Evolutionary conservation across 768 basidiomycete species (phyloP).

Genomic region (Fomitopsis serialis): DNA sequence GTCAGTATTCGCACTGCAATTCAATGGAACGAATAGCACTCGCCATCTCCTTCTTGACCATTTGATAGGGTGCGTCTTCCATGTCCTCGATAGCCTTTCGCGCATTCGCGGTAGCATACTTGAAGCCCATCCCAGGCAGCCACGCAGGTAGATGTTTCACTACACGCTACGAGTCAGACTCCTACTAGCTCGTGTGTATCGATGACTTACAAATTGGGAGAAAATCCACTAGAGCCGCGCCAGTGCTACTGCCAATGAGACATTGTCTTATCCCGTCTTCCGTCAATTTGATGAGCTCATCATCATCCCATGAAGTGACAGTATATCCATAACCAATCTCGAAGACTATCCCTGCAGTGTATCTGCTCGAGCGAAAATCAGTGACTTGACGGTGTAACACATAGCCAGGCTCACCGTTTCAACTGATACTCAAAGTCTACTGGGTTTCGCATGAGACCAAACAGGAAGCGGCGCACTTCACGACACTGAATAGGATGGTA

Average conservation of each 20-base stretch:
- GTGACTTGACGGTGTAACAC: neutral
- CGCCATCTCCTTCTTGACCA: slow-evolving; percentile 4
- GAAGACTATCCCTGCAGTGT: neutral
- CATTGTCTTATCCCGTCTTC: neutral
- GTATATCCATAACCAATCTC: neutral
- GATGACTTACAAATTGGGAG: neutral
- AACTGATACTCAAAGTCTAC: neutral
- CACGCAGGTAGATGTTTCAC: slow-evolving; percentile 3
- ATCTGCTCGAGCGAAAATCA: neutral
- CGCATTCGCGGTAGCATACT: neutral
- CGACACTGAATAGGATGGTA: neutral
- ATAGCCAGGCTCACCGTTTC: neutral
- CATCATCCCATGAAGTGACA: slow-evolving; percentile 2
- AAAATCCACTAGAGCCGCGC: neutral
- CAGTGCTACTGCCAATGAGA: neutral
- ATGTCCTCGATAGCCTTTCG: neutral
- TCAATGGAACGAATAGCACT: slow-evolving; percentile 5
- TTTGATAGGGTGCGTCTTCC: neutral
- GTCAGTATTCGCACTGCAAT: too few species aligned
- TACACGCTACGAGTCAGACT: neutral
- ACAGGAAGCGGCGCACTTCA: neutral
- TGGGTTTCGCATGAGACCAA: neutral
- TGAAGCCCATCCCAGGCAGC: slow-evolving; percentile 12
- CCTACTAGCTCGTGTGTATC: neutral
- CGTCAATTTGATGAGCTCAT: neutral